A percentile compares a stretch with the other conserved stretches of the same genome.
Evolutionary conservation across 1,139 yeast genomes (phyloP).

Genomic region (Hansenula lynferdii): DNA sequence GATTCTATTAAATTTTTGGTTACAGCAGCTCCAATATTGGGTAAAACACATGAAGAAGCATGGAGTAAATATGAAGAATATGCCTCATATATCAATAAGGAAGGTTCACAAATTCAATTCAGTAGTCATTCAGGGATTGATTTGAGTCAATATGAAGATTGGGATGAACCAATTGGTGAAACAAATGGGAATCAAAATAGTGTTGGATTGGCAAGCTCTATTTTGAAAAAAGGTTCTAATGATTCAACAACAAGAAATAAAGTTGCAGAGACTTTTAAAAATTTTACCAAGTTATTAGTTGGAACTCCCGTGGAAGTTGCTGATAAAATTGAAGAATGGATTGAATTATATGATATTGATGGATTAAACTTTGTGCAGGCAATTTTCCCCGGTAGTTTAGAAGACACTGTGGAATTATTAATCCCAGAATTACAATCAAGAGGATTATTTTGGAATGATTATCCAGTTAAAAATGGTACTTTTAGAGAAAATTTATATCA

Average conservation of each 20-base stretch:
- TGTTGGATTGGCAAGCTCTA: too few species aligned
- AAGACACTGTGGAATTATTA: slow-evolving; percentile 27
- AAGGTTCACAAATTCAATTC: too few species aligned
- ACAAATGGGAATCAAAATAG: too few species aligned
- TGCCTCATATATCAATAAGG: too few species aligned
- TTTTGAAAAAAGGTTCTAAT: neutral
- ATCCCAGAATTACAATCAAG: slow-evolving; percentile 28
- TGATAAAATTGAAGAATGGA: slow-evolving; percentile 27
- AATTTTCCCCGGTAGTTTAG: slow-evolving; percentile 27
- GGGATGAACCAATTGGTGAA: too few species aligned
- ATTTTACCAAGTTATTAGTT: neutral
- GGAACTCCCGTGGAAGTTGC: slow-evolving; percentile 25
- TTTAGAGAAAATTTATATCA: slow-evolving; percentile 7
- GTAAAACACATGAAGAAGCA: too few species aligned
- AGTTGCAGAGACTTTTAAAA: neutral
- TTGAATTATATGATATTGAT: slow-evolving; percentile 28
- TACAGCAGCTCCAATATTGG: too few species aligned
- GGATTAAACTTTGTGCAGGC: slow-evolving; percentile 31
- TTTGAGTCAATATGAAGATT: too few species aligned
- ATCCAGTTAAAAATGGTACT: slow-evolving; percentile 20
- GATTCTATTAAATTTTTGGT: too few species aligned
- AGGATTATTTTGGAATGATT: slow-evolving; percentile 27
- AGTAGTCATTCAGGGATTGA: too few species aligned
- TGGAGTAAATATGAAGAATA: too few species aligned
- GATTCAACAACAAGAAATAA: neutral